A percentile compares a stretch with the other conserved stretches of the same genome.
Evolutionary conservation across 2,329 filamentous ascomycete genomes (phyloP).

Genomic region (Stagonosporopsis cucurbitacearum): DNA sequence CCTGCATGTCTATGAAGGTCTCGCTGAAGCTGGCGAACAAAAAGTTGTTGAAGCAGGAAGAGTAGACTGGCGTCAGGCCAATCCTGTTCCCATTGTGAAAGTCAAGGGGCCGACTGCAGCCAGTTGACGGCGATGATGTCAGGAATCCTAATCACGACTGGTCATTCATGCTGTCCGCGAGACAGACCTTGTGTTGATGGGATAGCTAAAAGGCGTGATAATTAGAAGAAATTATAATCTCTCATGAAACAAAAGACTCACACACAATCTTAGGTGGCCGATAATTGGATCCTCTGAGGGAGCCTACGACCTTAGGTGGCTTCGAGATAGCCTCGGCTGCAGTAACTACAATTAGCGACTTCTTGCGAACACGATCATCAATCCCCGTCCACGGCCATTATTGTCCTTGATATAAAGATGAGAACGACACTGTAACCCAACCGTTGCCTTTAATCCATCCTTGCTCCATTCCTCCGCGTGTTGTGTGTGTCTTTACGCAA

Average conservation of each 20-base stretch:
- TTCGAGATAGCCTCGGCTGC: conserved; percentile 15
- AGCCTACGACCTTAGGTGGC: background rate
- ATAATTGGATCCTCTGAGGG: no score
- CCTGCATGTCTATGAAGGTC: background rate
- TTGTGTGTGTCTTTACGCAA: background rate
- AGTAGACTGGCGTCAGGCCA: background rate
- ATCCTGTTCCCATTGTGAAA: background rate
- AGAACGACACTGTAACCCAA: background rate
- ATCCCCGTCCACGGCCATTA: background rate
- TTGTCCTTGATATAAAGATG: background rate
- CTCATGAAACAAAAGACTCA: no score
- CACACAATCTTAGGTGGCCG: no score
- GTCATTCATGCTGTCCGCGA: background rate
- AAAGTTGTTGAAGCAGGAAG: background rate
- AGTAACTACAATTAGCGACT: conserved; percentile 16
- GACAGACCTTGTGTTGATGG: background rate
- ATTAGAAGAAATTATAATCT: background rate
- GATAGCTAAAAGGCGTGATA: background rate
- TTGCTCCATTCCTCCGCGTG: background rate
- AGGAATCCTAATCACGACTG: background rate
- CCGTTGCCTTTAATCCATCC: background rate
- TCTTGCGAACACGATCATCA: conserved; percentile 12
- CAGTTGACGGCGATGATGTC: background rate
- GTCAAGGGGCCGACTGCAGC: background rate
- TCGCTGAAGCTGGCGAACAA: background rate